phyloP scores from a whole-genome alignment of 208 protist species.

The Kentomonas sorsogonicus region DNA sequence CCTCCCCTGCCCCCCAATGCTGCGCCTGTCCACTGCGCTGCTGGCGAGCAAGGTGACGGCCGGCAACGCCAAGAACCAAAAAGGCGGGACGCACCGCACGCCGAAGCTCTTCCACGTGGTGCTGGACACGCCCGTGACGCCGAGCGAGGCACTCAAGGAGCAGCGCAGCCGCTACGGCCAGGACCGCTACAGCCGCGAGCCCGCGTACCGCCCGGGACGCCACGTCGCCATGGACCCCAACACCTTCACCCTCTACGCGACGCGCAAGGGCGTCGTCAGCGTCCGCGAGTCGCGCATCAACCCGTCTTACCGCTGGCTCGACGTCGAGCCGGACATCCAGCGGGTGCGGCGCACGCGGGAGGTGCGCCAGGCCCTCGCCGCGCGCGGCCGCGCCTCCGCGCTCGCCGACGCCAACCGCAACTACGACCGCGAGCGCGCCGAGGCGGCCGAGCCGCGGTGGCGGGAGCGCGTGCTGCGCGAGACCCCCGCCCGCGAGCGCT shows the following conservation, averaged over 20 bases:
- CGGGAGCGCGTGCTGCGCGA: constrained; percentile 49
- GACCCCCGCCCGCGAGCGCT: constrained; percentile 45
- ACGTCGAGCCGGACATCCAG: constrained; percentile 83
- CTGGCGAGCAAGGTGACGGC: constrained; percentile 76
- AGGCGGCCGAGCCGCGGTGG: constrained; percentile 54
- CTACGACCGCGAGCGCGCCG: constrained; percentile 46
- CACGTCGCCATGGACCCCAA: constrained; percentile 84
- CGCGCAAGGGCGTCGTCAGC: constrained; percentile 68
- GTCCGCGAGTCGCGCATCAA: constrained; percentile 69
- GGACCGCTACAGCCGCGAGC: constrained; percentile 66
- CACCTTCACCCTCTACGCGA: constrained; percentile 75
- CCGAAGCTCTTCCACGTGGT: constrained; percentile 72
- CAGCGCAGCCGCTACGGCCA: constrained; percentile 70
- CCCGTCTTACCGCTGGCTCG: constrained; percentile 73
- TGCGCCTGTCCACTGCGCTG: constrained; percentile 20
- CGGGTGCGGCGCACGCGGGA: constrained; percentile 56
- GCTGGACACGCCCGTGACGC: constrained; percentile 66
- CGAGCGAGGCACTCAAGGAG: constrained; percentile 77
- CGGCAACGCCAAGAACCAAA: constrained; percentile 79
- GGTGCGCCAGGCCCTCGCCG: constrained; percentile 47
- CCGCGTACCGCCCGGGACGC: constrained; percentile 62
- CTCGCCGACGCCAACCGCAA: constrained; percentile 36
- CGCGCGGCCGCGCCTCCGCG: constrained; percentile 36
- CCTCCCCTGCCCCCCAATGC: constrained; percentile 21
- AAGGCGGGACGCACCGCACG: constrained; percentile 49